These are phyloP conservation scores for Aspergillus sojae DNA, from an alignment of 2,329 filamentous ascomycete genomes.

Conservation along the genomic window DNA sequence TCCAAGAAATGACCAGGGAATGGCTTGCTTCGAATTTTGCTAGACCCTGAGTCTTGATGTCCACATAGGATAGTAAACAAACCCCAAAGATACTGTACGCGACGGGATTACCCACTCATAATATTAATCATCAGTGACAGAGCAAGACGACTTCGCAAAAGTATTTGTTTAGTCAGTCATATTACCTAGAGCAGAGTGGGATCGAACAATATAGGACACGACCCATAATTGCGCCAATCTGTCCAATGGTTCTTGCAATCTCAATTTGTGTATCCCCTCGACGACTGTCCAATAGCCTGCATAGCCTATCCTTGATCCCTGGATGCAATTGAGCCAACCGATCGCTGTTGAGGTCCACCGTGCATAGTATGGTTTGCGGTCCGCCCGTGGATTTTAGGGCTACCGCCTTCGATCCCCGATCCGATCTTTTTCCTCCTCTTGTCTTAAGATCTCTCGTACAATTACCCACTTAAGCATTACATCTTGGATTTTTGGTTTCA, in stretches of 20 bases:
- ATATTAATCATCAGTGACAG: not conserved
- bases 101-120: too few species aligned
- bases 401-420: conserved; percentile 14
- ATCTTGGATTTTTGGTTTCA: conserved; percentile 2
- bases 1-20: too few species aligned
- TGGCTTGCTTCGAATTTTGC: not conserved
- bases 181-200: not conserved
- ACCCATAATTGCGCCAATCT: not conserved
- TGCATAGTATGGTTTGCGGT: not conserved
- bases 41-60: not conserved
- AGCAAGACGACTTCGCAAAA: not conserved
- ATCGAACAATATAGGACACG: not conserved
- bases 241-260: not conserved
- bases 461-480: not conserved
- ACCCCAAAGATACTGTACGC: too few species aligned
- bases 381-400: conserved; percentile 12
- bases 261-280: not conserved
- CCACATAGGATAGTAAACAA: not conserved
- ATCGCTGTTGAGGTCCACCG: not conserved
- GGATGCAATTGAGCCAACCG: conserved; percentile 1
- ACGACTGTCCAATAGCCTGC: not conserved
- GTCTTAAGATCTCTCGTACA: not conserved
- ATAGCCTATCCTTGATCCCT: not conserved
- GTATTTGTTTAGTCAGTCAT: not conserved
- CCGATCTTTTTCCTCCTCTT: conserved; percentile 9